Evolutionary conservation across 2,329 filamentous ascomycete genomes (phyloP).

Genomic region (Fusarium sp.): DNA sequence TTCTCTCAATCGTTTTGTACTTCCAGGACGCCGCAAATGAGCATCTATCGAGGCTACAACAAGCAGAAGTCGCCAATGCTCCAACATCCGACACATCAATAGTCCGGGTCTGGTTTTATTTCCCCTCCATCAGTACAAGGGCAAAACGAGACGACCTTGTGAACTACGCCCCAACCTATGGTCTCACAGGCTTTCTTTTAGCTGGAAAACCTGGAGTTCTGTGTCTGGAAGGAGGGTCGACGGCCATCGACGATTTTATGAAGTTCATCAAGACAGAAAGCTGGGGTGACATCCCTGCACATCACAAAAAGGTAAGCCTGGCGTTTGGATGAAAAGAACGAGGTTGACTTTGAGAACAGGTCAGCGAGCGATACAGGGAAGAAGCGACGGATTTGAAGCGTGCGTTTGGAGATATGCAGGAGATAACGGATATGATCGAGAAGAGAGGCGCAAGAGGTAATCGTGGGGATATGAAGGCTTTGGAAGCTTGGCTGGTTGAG

Average conservation of each 20-base stretch:
- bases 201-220: constrained; percentile 71
- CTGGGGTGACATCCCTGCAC: constrained; percentile 72
- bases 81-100: constrained; percentile 46
- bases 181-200: constrained; percentile 69
- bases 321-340: rapidly evolving
- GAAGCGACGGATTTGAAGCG: constrained; percentile 48
- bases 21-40: constrained; percentile 55
- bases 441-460: constrained; percentile 64
- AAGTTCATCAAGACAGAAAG: constrained; percentile 73
- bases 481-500: constrained; percentile 64
- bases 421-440: constrained; percentile 66
- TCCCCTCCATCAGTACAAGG: constrained; percentile 71
- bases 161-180: constrained; percentile 64
- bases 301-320: constrained; percentile 68
- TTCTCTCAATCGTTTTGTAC: constrained; percentile 61
- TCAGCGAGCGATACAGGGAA: constrained; percentile 68
- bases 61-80: background rate
- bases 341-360: background rate
- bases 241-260: constrained; percentile 70
- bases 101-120: constrained; percentile 73
- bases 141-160: constrained; percentile 70
- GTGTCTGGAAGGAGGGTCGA: constrained; percentile 64
- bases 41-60: constrained; percentile 47
- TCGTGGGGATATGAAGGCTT: constrained; percentile 65
- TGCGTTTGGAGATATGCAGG: constrained; percentile 67